These are phyloP conservation scores for Neurospora sp. DNA, from an alignment of 2,329 filamentous ascomycete species.

Conservation along the genomic window DNA sequence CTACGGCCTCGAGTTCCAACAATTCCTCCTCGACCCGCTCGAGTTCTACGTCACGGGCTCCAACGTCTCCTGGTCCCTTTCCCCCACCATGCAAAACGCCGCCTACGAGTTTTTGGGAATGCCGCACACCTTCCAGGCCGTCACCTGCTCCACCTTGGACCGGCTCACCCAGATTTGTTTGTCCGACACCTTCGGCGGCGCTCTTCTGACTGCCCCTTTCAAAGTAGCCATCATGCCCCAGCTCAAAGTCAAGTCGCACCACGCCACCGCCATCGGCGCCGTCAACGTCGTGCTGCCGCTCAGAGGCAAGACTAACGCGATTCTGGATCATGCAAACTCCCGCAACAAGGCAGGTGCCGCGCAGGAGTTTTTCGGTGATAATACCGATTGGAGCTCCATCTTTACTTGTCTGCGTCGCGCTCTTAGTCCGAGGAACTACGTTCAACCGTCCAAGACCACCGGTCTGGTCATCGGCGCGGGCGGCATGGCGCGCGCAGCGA, in stretches of 20 bases:
- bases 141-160: slow-evolving; percentile 49
- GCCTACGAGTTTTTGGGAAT: slow-evolving; percentile 57
- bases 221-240: slow-evolving; percentile 58
- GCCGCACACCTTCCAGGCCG: slow-evolving; percentile 53
- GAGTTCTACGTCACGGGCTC: slow-evolving; percentile 60
- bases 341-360: slow-evolving; percentile 52
- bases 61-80: slow-evolving; percentile 59
- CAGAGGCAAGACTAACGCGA: slow-evolving; percentile 37
- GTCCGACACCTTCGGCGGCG: slow-evolving; percentile 55
- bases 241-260: slow-evolving; percentile 54
- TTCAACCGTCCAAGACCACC: slow-evolving; percentile 41
- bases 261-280: slow-evolving; percentile 61
- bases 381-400: slow-evolving; percentile 31
- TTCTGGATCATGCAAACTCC: slow-evolving; percentile 45
- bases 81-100: slow-evolving; percentile 62
- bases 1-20: slow-evolving; percentile 49
- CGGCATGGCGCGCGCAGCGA: slow-evolving; percentile 64
- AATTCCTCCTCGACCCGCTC: slow-evolving; percentile 53
- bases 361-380: slow-evolving; percentile 52
- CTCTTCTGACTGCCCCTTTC: slow-evolving; percentile 58
- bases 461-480: slow-evolving; percentile 52
- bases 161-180: slow-evolving; percentile 49
- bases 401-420: slow-evolving; percentile 52
- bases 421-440: slow-evolving; percentile 56
- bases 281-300: slow-evolving; percentile 63